Conservation (phyloP, 176 grass and related monocot species). For the Cymbopogon citratus region DNA sequence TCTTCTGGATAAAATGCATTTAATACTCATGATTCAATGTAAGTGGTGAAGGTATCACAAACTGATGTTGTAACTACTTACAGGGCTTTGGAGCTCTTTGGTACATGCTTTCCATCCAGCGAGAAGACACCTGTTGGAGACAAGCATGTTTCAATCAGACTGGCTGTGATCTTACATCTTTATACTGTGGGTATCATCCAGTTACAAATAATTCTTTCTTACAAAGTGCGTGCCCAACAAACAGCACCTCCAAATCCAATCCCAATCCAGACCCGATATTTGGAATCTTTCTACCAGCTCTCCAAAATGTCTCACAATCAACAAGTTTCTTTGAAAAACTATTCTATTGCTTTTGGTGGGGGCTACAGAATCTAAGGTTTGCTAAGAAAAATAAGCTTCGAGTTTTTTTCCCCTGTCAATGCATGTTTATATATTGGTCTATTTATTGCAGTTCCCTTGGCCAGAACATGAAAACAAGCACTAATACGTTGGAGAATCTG, state of each 20-base stretch:
- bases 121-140: conserved; percentile 74
- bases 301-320: conserved; percentile 54
- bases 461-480: conserved; percentile 84
- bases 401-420: background rate
- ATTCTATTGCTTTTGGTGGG: conserved; percentile 99
- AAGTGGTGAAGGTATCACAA: conserved; percentile 5
- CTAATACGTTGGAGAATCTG: conserved; percentile 68
- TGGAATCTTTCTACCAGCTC: conserved; percentile 67
- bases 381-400: background rate
- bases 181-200: conserved; percentile 46
- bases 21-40: background rate
- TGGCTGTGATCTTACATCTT: conserved; percentile 31
- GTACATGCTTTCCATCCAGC: conserved; percentile 86
- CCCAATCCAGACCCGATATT: conserved; percentile 36
- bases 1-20: conserved; percentile 5
- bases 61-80: conserved; percentile 25
- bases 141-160: conserved; percentile 26
- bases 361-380: conserved; percentile 92
- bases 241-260: background rate
- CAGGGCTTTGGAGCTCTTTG: conserved; percentile 88
- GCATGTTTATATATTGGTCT: conserved; percentile 14
- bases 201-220: conserved; percentile 43
- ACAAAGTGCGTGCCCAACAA: conserved; percentile 27
- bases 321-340: conserved; percentile 85
- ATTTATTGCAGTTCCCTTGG: conserved; percentile 84